Percentiles rank a stretch among this genome's conserved stretches.
Conservation (phyloP, 208 protist species). For the Trypanosoma melophagium region DNA sequence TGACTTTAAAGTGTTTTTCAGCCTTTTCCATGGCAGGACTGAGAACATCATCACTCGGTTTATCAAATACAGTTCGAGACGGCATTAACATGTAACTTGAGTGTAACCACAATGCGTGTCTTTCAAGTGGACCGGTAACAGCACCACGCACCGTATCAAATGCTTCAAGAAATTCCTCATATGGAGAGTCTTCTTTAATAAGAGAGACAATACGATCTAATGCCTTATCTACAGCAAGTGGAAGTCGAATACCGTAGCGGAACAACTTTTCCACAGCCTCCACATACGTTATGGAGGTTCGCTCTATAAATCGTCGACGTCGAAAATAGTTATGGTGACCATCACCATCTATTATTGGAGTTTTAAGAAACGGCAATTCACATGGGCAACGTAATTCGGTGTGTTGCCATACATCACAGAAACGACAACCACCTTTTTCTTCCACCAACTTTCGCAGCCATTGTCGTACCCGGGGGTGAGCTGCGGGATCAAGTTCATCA, state of each 20-base stretch:
- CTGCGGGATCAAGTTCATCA: conserved; percentile 54
- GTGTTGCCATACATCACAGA: conserved; percentile 82
- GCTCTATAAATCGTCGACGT: conserved; percentile 12
- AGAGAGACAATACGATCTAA: conserved; percentile 63
- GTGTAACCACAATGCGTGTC: conserved; percentile 84
- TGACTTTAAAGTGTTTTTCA: conserved; percentile 38
- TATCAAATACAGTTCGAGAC: conserved; percentile 78
- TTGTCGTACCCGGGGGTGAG: conserved; percentile 61
- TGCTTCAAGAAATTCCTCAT: conserved; percentile 76
- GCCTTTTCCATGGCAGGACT: conserved; percentile 68
- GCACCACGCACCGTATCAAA: conserved; percentile 82
- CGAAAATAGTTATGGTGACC: conserved; percentile 3
- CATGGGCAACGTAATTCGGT: conserved; percentile 67
- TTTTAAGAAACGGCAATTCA: conserved; percentile 59
- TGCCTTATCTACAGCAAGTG: conserved; percentile 45
- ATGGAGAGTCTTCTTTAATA: conserved; percentile 63
- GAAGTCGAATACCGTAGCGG: conserved; percentile 52
- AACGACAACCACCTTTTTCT: conserved; percentile 55
- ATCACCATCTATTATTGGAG: conserved; percentile 14
- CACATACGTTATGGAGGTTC: conserved; percentile 39
- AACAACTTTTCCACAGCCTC: conserved; percentile 70
- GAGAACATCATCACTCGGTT: conserved; percentile 63
- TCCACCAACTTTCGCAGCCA: conserved; percentile 65
- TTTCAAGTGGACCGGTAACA: conserved; percentile 69
- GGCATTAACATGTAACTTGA: conserved; percentile 76